Conservation (phyloP, 2,329 filamentous ascomycete genomes). For the Fusarium liriodendri region DNA sequence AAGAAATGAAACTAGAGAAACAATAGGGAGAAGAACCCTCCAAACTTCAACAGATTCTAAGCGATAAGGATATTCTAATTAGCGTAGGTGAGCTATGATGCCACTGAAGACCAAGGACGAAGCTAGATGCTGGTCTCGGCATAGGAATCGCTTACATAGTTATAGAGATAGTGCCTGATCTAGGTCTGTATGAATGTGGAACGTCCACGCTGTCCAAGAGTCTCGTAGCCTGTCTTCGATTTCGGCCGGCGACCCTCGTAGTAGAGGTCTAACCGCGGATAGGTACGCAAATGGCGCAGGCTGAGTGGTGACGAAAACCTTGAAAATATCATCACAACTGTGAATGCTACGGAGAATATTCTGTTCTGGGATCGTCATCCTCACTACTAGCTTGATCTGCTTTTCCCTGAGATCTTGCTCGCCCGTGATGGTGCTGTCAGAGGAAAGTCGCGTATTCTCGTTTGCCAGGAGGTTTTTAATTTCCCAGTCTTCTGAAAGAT, state of each 20-base stretch:
- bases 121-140: background rate
- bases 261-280: background rate
- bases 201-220: background rate
- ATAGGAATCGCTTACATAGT: background rate
- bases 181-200: background rate
- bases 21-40: background rate
- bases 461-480: background rate
- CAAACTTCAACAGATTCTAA: background rate
- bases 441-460: background rate
- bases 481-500: background rate
- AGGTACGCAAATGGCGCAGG: background rate
- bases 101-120: background rate
- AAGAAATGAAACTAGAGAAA: background rate
- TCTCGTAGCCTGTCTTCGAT: background rate
- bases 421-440: background rate
- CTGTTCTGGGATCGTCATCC: background rate
- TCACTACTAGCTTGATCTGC: background rate
- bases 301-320: background rate
- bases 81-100: background rate
- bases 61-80: background rate
- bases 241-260: background rate
- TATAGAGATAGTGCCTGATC: background rate
- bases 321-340: background rate
- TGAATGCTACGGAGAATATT: background rate
- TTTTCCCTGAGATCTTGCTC: background rate